phyloP scores from a whole-genome alignment of 257 asterid species.

The Anisodus tanguticus region DNA sequence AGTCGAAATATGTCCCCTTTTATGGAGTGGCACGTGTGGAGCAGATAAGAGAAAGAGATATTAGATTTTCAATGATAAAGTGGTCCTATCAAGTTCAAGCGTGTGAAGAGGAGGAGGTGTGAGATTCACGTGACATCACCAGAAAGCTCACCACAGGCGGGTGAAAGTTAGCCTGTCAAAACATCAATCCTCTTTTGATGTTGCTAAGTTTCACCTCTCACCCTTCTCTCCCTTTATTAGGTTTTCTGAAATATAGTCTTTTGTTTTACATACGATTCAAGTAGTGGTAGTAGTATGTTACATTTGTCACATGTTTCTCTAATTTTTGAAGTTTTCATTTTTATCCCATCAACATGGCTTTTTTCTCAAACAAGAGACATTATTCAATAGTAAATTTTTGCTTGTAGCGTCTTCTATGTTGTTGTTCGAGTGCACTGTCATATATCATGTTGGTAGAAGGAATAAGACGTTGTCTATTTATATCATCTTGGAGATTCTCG shows the following conservation, averaged over 20 bases:
- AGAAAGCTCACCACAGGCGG: slow-evolving; percentile 47
- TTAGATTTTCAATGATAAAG: slow-evolving; percentile 34
- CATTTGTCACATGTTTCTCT: no score
- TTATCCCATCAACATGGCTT: no score
- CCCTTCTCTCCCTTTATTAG: background rate
- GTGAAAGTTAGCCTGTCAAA: slow-evolving; percentile 61
- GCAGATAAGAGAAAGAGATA: slow-evolving; percentile 18
- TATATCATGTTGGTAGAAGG: background rate
- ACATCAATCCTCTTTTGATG: slow-evolving; percentile 39
- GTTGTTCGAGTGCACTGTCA: background rate
- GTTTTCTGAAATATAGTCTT: background rate
- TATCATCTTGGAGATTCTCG: background rate
- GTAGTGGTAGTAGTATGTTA: no score
- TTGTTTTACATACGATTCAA: background rate
- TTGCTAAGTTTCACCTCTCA: slow-evolving; percentile 5
- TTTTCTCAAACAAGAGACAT: no score
- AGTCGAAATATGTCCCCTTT: background rate
- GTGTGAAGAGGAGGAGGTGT: slow-evolving; percentile 56
- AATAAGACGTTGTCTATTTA: background rate
- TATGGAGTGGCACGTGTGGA: slow-evolving; percentile 48
- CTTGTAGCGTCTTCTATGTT: background rate
- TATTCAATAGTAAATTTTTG: background rate
- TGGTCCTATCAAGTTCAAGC: slow-evolving; percentile 42
- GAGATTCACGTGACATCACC: slow-evolving; percentile 77
- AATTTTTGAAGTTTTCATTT: no score